phyloP scores from a whole-genome alignment of 805 yeast genomes.

The Metschnikowia lochheadii region DNA sequence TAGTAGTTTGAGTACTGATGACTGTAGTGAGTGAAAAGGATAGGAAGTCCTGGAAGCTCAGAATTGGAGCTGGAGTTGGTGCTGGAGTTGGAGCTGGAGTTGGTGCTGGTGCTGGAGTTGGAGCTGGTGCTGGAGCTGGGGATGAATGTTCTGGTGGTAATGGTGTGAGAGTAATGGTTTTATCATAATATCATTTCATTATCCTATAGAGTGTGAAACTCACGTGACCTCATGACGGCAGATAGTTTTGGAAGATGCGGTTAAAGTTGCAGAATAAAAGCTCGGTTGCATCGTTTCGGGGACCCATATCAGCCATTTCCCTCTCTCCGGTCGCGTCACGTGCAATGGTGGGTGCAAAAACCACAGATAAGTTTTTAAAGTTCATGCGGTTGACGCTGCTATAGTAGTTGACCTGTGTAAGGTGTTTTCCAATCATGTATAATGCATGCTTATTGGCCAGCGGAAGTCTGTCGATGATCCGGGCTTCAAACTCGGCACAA shows the following conservation, averaged over 20 bases:
- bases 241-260: constrained; percentile 25
- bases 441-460: constrained; percentile 60
- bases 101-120: too few species aligned
- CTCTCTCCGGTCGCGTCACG: constrained; percentile 74
- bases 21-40: too few species aligned
- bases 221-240: neutral
- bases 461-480: constrained; percentile 55
- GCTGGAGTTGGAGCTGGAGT: too few species aligned
- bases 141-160: too few species aligned
- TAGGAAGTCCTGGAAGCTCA: too few species aligned
- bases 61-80: too few species aligned
- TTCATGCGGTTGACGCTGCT: constrained; percentile 73
- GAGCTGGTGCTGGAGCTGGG: too few species aligned
- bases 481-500: constrained; percentile 38
- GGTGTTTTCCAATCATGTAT: constrained; percentile 56
- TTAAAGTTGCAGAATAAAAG: constrained; percentile 52
- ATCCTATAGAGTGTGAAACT: too few species aligned
- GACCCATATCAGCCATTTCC: constrained; percentile 81
- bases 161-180: too few species aligned
- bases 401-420: constrained; percentile 53
- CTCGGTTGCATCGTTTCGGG: constrained; percentile 74
- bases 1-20: too few species aligned
- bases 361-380: constrained; percentile 76
- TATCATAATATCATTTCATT: too few species aligned
- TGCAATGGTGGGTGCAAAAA: constrained; percentile 90